Conservation (phyloP, 2,329 filamentous ascomycete species). For the Phialemonium atrogriseum region DNA sequence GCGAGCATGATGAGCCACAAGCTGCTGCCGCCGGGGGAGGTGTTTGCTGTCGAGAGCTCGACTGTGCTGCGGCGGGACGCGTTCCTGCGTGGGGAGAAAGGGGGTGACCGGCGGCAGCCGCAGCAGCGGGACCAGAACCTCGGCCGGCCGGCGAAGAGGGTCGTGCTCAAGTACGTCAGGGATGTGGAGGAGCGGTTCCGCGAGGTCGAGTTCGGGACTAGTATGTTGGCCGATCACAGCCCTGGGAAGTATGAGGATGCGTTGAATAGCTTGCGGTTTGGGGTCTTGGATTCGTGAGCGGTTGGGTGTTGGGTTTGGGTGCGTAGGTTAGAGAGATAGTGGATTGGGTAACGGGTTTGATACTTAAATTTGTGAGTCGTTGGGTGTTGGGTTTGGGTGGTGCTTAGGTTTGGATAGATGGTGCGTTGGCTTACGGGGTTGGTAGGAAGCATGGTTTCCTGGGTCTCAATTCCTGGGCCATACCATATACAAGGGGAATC, state of each 20-base stretch:
- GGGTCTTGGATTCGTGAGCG: conserved; percentile 36
- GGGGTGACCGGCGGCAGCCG: neutral
- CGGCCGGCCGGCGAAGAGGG: conserved; percentile 52
- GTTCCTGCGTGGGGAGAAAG: conserved; percentile 35
- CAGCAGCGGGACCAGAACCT: conserved; percentile 8
- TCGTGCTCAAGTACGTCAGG: conserved; percentile 61
- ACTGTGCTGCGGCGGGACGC: conserved; percentile 60
- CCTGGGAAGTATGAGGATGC: conserved; percentile 66
- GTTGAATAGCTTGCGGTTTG: conserved; percentile 49
- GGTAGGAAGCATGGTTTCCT: too few species aligned
- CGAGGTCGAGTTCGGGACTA: conserved; percentile 62
- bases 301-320: too few species aligned
- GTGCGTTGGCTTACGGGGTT: too few species aligned
- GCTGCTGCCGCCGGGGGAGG: conserved; percentile 66
- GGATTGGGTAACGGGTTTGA: too few species aligned
- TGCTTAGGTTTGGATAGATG: too few species aligned
- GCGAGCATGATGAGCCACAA: conserved; percentile 62
- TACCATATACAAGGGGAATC: too few species aligned
- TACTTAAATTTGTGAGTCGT: too few species aligned
- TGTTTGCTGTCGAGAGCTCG: conserved; percentile 64
- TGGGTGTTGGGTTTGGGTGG: too few species aligned
- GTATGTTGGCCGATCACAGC: conserved; percentile 70
- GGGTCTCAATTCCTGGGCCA: too few species aligned
- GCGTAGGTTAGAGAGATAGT: too few species aligned
- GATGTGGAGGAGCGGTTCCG: conserved; percentile 64